Conservation (phyloP, 192 early-diverging fungal genomes). For the Dissophora ornata region DNA sequence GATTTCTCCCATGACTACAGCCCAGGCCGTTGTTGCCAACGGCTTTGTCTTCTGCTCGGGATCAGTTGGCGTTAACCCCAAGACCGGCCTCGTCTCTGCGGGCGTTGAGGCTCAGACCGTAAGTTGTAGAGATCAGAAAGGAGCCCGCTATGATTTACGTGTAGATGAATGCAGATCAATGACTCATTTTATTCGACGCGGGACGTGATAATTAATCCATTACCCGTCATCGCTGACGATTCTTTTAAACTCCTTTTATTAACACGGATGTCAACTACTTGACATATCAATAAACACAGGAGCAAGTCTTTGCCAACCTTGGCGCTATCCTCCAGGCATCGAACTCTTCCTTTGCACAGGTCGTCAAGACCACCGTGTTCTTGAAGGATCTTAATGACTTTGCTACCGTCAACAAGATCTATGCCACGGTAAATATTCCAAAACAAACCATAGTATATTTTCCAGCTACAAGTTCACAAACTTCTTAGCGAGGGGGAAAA, state of each 20-base stretch:
- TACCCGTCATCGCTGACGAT: background rate
- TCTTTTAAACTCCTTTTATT: background rate
- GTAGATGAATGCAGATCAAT: background rate
- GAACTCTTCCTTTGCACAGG: conserved; percentile 79
- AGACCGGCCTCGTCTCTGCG: conserved; percentile 73
- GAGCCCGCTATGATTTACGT: too few species aligned
- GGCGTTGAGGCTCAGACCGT: conserved; percentile 79
- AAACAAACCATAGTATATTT: background rate
- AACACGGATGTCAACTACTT: background rate
- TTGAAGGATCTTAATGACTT: conserved; percentile 94
- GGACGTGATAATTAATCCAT: conserved; percentile 1
- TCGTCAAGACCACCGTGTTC: conserved; percentile 97
- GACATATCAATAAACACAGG: conserved; percentile 11
- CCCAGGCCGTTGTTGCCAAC: conserved; percentile 84
- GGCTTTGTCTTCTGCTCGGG: conserved; percentile 87
- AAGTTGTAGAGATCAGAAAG: background rate
- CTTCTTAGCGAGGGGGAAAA: too few species aligned
- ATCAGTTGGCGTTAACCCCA: conserved; percentile 78
- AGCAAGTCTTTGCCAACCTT: conserved; percentile 85
- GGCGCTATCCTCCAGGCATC: conserved; percentile 82
- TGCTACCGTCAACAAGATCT: conserved; percentile 89
- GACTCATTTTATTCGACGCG: conserved; percentile 4
- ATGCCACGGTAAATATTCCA: conserved; percentile 68
- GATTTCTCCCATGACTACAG: conserved; percentile 31
- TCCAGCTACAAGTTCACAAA: background rate